These are phyloP conservation scores for Yamadazyma conglobata DNA, from an alignment of 1,139 yeast species.

Conservation along the genomic window DNA sequence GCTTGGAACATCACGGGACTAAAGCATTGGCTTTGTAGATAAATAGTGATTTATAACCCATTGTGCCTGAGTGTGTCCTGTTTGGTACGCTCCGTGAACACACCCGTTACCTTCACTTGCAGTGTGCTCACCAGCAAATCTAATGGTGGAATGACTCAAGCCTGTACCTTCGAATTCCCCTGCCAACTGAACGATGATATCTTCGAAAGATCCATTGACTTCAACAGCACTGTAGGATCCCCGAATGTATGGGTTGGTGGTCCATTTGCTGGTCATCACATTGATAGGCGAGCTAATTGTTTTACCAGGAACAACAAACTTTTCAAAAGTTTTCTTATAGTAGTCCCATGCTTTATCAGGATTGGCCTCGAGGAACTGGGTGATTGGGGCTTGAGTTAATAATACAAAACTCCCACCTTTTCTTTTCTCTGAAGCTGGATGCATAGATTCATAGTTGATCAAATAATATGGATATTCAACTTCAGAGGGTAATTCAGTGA, in stretches of 20 bases:
- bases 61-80: conserved; percentile 70
- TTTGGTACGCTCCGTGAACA: conserved; percentile 73
- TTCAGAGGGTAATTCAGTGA: conserved; percentile 12
- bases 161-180: conserved; percentile 52
- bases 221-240: conserved; percentile 74
- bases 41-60: conserved; percentile 31
- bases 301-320: conserved; percentile 17
- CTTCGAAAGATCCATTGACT: conserved; percentile 67
- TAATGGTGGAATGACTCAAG: conserved; percentile 35
- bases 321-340: conserved; percentile 33
- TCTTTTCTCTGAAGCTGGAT: conserved; percentile 8
- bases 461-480: conserved; percentile 16
- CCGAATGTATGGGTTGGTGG: conserved; percentile 59
- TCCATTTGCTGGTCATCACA: conserved; percentile 63
- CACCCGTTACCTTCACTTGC: conserved; percentile 77
- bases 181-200: conserved; percentile 50
- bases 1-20: too few relatives aligned
- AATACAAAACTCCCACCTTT: conserved; percentile 44
- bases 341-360: conserved; percentile 40
- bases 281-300: conserved; percentile 46
- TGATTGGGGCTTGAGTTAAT: conserved; percentile 68
- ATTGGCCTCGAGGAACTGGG: conserved; percentile 44
- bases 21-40: neutral
- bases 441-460: conserved; percentile 29
- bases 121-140: conserved; percentile 89